Base-by-base conservation (phyloP, 2,329 filamentous ascomycete species). In the Nemania sp. region DNA sequence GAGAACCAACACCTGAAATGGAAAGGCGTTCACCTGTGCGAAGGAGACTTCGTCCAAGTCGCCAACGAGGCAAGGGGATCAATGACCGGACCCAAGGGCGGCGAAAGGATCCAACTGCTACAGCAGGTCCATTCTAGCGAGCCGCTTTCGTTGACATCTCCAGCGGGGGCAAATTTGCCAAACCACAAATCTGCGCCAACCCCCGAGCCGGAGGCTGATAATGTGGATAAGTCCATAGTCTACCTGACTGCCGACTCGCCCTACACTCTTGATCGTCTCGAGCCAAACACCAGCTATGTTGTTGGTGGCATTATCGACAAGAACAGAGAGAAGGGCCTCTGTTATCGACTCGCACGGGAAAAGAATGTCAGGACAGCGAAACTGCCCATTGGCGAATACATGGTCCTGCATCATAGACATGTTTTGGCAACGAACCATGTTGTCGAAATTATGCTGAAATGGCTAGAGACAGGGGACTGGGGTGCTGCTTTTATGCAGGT, bases 351-450 rank as follows among this genome's bases (percentile, higher is more conserved):
- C 15, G 95, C 95, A 0, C 81, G 84, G 54, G 86, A 89, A 56
- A 83, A 83, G 63, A 90, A 90, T 0, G 86, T 99, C 68, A 89
- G 89, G 65, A 98, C 95, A 0, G 95, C 94, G 1, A 93, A 92
- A 73, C 76, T 99, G 57, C 95, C 95, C 0, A 98, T 99, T 69
- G 92, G 92, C n/a, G 88, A 98, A 64, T 98, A 91, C 75, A 89
- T 99, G 81, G 84, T 92, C 65, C 96, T 99, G 90, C 84, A 88
- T 57, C 93, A 90, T 69, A 86, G 95, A 34, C 87, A 89, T 68
- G 91, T 99, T 4, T 79, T 99, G 59, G 89, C 94, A 3, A 97
- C 94, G 7, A 99, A 98, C 72, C 95, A 99, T 72, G 95, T 99
- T 1, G 86, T 95, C 48, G 94, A 98, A 77, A 98, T 99, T 64